Percentiles rank a stretch among this genome's conserved stretches.
Evolutionary conservation across 345 rosid species (phyloP).

Genomic region (Sisymbrium altissimum): DNA sequence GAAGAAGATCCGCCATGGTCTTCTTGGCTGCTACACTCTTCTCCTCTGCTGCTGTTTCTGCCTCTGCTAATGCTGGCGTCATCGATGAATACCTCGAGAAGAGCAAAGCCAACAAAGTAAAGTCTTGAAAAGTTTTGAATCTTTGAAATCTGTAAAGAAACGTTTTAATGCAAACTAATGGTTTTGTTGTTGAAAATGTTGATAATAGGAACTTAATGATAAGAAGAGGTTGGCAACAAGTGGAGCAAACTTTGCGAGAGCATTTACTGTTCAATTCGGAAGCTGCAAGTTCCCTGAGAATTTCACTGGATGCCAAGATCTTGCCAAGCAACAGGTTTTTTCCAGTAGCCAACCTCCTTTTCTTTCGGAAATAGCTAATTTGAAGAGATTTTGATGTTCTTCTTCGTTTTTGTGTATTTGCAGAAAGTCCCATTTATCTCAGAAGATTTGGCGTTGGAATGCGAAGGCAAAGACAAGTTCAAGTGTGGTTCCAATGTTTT

Average conservation of each 20-base stretch:
- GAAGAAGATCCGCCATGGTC: constrained; percentile 73
- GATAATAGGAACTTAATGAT: constrained; percentile 78
- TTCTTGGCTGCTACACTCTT: constrained; percentile 72
- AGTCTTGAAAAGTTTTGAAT: neutral
- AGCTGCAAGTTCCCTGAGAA: constrained; percentile 97
- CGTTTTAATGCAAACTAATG: neutral
- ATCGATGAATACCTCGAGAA: constrained; percentile 92
- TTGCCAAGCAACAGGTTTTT: constrained; percentile 90
- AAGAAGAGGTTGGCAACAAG: constrained; percentile 95
- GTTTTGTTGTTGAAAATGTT: neutral
- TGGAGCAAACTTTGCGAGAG: constrained; percentile 96
- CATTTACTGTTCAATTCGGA: constrained; percentile 89
- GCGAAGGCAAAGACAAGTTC: constrained; percentile 94
- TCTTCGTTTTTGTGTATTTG: constrained; percentile 8
- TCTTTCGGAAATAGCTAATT: neutral
- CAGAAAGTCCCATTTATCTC: constrained; percentile 92
- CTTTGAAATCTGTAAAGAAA: neutral
- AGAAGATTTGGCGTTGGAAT: constrained; percentile 83
- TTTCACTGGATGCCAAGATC: constrained; percentile 99
- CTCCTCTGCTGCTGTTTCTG: constrained; percentile 52
- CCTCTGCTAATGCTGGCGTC: constrained; percentile 82
- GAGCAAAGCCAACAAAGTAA: constrained; percentile 96
- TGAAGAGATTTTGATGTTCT: constrained; percentile 11
- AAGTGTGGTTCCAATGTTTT: constrained; percentile 98
- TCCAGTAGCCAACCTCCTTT: neutral